phyloP scores from a whole-genome alignment of 495 filamentous ascomycete species.

The Hypoxylon lenormandii region DNA sequence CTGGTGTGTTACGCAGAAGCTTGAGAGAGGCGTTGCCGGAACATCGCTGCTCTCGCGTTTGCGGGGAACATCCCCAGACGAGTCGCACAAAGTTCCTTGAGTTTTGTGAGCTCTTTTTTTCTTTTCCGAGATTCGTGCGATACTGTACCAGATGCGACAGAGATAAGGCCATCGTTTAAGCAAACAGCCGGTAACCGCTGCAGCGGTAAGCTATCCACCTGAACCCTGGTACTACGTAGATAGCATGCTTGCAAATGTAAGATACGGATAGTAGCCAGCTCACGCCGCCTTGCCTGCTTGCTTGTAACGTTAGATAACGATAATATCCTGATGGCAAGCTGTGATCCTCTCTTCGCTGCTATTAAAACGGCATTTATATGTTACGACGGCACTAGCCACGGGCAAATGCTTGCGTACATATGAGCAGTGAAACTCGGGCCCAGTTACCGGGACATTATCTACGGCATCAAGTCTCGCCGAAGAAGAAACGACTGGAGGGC shows the following conservation, averaged over 20 bases:
- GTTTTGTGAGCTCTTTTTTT: too few relatives aligned
- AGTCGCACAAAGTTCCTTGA: background rate
- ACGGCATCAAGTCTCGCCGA: too few relatives aligned
- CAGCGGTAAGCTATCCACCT: conserved; percentile 9
- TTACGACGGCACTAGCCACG: conserved; percentile 26
- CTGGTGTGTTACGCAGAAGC: conserved; percentile 1
- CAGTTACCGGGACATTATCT: background rate
- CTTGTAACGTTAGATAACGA: background rate
- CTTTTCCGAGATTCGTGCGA: conserved; percentile 10
- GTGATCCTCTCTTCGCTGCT: background rate
- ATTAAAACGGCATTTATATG: conserved; percentile 5
- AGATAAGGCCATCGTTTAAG: conserved; percentile 10
- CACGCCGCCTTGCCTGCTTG: background rate
- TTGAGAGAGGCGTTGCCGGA: background rate
- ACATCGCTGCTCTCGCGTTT: background rate
- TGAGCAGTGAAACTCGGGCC: background rate
- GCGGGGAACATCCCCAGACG: conserved; percentile 11
- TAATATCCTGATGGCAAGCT: conserved; percentile 6
- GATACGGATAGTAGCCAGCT: background rate
- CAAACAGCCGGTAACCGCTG: conserved; percentile 15
- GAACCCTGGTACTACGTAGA: background rate
- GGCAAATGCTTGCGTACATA: background rate
- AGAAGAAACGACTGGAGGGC: too few relatives aligned
- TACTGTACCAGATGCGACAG: conserved; percentile 4
- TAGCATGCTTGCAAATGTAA: conserved; percentile 19